Evolutionary conservation across 495 filamentous ascomycete genomes (phyloP), one percentile per base, ranked within the genome.

Genomic region (Evernia prunastri): DNA sequence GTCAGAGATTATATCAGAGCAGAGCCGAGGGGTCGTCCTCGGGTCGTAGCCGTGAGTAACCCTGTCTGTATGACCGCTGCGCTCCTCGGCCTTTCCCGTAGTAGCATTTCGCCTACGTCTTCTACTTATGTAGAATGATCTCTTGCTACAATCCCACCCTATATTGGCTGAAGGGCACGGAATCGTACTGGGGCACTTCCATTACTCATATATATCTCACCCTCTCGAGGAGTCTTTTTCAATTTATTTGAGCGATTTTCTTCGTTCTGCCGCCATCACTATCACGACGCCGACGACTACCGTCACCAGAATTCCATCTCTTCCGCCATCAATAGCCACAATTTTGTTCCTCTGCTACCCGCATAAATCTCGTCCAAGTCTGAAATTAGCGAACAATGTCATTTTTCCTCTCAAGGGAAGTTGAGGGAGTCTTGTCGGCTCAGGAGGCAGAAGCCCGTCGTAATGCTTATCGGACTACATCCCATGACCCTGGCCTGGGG

Each of bases 331-430:
- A 54, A 11, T 31, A 43, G 17, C 27, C 39, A 5, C 4, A 9
- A 9, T 3, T 18, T 43, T 20, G 23, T 18, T 42, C 27, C 37
- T 35, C 29, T 60, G 27, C 35, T 43, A 53, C 45, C 51, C 27
- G 13, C 29, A 37, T 29, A 54, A n/a, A n/a, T 40, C 23, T 0
- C 4, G 17, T 23, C 27, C 27, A 25, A 18, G 27, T 18, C 39
- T 59, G 36, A 63, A 58, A n/a, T 20, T 49, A 20, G 35, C 60
- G 23, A 61, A 12, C n/a, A 42, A 42, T 40, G 51, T 69, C 73
- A 45, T 66, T 61, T 43, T 74, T 69, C 60, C 70, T 73, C 51
- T 72, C 71, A 25, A 60, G 70, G 33, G 68, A 72, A 35, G 70
- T 72, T 18, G 69, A 73, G 54, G 65, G 67, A 59, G 72, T 69